Conservation (phyloP, 2,329 filamentous ascomycete genomes). For the Aaosphaeria arxii region DNA sequence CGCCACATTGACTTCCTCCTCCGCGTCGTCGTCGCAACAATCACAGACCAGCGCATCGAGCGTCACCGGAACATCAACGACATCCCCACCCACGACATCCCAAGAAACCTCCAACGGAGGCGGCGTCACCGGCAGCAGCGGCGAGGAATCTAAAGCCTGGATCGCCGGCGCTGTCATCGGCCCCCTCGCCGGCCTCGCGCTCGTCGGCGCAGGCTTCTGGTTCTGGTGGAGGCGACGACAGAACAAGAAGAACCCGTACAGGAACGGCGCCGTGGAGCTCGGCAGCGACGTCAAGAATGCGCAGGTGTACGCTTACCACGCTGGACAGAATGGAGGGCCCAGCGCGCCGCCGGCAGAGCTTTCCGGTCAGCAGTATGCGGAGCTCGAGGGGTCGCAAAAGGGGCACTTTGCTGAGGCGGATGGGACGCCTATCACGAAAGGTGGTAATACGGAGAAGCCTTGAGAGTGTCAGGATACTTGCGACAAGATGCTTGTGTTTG, state of each 20-base stretch:
- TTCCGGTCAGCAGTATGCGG: no score
- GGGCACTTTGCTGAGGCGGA: no score
- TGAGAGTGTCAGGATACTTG: no score
- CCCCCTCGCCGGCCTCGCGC: neutral
- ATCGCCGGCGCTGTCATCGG: slow-evolving; percentile 4
- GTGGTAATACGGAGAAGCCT: no score
- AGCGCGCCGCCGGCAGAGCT: no score
- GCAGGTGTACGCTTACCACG: no score
- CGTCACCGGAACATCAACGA: neutral
- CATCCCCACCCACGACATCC: neutral
- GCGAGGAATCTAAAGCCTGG: slow-evolving; percentile 3
- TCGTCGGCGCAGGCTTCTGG: neutral
- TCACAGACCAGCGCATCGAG: neutral
- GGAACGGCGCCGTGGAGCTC: no score
- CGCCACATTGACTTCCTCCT: neutral
- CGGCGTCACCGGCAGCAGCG: neutral
- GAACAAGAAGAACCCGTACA: neutral
- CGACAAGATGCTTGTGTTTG: no score
- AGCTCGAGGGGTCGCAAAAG: no score
- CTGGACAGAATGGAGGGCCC: no score
- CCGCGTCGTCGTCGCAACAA: neutral
- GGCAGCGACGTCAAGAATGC: no score
- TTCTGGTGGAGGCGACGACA: neutral
- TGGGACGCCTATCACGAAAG: no score
- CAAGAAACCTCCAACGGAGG: neutral